Conservation (phyloP, 2,329 filamentous ascomycete genomes). For the Beauveria asiatica region DNA sequence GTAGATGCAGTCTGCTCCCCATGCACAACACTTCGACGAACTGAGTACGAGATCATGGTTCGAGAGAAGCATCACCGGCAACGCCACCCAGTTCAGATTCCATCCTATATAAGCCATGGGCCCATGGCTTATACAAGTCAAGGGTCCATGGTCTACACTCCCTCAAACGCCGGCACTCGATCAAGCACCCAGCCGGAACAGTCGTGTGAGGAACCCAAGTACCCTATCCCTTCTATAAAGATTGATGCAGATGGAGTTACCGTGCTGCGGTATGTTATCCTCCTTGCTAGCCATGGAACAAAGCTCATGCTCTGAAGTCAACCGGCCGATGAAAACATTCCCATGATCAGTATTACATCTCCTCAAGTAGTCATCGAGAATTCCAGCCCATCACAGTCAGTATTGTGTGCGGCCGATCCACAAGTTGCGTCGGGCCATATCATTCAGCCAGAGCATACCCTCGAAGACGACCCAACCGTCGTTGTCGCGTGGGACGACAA, state of each 20-base stretch:
- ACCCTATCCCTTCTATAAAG: background rate
- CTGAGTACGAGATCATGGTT: conserved; percentile 25
- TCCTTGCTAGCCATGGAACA: background rate
- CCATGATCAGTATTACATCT: conserved; percentile 3
- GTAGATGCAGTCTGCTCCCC: conserved; percentile 22
- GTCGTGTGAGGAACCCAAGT: background rate
- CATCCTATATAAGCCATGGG: background rate
- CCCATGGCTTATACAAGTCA: background rate
- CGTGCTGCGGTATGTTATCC: background rate
- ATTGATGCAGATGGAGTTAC: background rate
- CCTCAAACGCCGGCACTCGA: background rate
- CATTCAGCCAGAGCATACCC: conserved; percentile 6
- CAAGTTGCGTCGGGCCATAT: conserved; percentile 3
- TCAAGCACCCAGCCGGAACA: background rate
- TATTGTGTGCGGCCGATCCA: background rate
- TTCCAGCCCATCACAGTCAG: background rate
- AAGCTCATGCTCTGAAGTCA: background rate
- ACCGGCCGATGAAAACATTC: background rate
- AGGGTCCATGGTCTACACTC: background rate
- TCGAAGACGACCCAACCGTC: background rate
- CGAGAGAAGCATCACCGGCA: conserved; percentile 18
- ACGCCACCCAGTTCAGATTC: background rate
- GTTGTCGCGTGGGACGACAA: background rate
- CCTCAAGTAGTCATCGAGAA: conserved; percentile 1
- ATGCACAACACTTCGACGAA: conserved; percentile 18